These are phyloP conservation scores for Beauveria asiatica DNA, from an alignment of 2,329 filamentous ascomycete genomes.

Conservation along the genomic window DNA sequence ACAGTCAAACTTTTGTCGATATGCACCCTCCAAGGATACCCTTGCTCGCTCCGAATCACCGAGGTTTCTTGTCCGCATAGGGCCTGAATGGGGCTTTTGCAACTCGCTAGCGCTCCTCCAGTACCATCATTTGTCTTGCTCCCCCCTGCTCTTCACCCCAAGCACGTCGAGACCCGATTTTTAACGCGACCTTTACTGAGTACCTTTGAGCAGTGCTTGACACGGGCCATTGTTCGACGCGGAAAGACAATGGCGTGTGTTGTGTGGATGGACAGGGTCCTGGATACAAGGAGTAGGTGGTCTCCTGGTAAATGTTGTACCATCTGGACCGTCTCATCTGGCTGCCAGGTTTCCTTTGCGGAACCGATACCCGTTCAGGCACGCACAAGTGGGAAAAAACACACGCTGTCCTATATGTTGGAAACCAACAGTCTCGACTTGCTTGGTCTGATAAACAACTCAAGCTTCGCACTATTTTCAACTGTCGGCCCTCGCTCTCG, in stretches of 20 bases:
- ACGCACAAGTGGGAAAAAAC: not conserved
- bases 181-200: not conserved
- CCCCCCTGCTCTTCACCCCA: not conserved
- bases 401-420: not conserved
- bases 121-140: not conserved
- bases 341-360: too few species aligned
- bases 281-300: too few species aligned
- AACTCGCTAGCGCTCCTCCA: not conserved
- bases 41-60: not conserved
- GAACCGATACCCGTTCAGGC: not conserved
- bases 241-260: not conserved
- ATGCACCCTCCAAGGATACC: not conserved
- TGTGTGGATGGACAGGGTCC: not conserved
- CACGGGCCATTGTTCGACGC: not conserved
- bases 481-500: not conserved
- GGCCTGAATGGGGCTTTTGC: not conserved
- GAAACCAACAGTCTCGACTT: not conserved
- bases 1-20: not conserved
- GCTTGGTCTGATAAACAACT: not conserved
- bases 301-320: too few species aligned
- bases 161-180: slow-evolving; percentile 4
- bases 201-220: not conserved
- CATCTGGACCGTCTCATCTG: too few species aligned
- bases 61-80: not conserved
- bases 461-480: not conserved